These are phyloP conservation scores for Ogataea thermomethanolica DNA, from an alignment of 805 yeast species.

Conservation along the genomic window DNA sequence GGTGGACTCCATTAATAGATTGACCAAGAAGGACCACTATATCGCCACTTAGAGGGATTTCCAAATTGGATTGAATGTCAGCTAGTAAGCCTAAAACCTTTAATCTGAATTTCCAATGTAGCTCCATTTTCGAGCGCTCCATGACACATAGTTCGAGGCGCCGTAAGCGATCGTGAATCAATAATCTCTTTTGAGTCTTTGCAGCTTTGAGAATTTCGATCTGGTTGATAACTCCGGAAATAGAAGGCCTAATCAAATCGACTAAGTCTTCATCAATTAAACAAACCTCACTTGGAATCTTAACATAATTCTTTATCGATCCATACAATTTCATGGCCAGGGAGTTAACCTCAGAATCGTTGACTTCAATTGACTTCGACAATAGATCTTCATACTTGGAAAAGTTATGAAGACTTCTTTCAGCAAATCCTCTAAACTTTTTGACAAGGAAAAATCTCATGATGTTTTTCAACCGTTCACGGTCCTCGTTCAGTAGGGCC, in stretches of 20 bases:
- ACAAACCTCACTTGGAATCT: conserved; percentile 52
- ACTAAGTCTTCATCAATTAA: conserved; percentile 43
- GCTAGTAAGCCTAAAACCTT: conserved; percentile 49
- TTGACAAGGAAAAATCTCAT: conserved; percentile 54
- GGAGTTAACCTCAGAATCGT: conserved; percentile 51
- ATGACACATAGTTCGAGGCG: conserved; percentile 40
- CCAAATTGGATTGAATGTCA: conserved; percentile 51
- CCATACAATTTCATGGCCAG: conserved; percentile 52
- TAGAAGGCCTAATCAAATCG: conserved; percentile 58
- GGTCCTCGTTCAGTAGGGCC: conserved; percentile 48
- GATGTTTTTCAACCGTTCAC: conserved; percentile 60
- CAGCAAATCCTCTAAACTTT: conserved; percentile 54
- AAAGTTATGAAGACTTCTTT: conserved; percentile 54
- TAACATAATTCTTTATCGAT: conserved; percentile 37
- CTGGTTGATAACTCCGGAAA: conserved; percentile 48
- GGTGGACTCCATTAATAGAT: conserved; percentile 60
- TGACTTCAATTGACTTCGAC: conserved; percentile 52
- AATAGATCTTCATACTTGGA: conserved; percentile 45
- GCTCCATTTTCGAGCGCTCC: conserved; percentile 19
- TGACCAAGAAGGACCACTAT: conserved; percentile 43
- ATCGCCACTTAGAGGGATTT: conserved; percentile 40
- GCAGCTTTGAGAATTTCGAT: conserved; percentile 59
- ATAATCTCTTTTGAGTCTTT: conserved; percentile 52
- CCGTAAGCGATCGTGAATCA: conserved; percentile 39
- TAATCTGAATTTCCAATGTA: conserved; percentile 56